Conservation (phyloP, 192 early-diverging fungal species). For the Anaeromyces robustus region DNA sequence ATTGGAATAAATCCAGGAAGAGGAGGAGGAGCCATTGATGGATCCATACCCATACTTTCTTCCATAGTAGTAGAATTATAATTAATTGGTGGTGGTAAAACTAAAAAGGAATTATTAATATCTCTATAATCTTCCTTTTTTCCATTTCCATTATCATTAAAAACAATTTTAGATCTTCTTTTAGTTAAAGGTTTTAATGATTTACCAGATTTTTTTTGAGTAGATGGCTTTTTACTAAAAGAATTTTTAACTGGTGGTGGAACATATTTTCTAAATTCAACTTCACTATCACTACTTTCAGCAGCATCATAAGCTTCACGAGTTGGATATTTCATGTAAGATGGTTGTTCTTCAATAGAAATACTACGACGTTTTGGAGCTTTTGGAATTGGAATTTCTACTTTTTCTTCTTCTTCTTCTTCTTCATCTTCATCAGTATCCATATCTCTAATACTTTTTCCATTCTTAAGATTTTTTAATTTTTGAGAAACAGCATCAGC, state of each 20-base stretch:
- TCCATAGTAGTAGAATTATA: too few relatives aligned
- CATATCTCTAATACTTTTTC: not conserved
- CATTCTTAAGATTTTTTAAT: not conserved
- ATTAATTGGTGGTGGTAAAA: not conserved
- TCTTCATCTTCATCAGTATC: not conserved
- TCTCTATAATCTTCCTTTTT: not conserved
- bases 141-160: not conserved
- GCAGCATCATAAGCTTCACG: not conserved
- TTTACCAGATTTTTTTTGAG: not conserved
- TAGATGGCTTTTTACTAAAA: not conserved
- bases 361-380: not conserved
- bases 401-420: too few relatives aligned
- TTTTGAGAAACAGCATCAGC: not conserved
- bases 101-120: not conserved
- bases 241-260: not conserved
- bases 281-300: not conserved
- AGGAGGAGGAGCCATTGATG: not conserved
- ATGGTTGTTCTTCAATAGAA: not conserved
- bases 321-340: not conserved
- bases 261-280: not conserved
- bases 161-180: not conserved
- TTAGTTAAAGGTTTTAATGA: not conserved
- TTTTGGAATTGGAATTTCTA: too few relatives aligned
- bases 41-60: too few relatives aligned
- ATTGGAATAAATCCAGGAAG: not conserved